Base-by-base conservation (phyloP, 2,329 filamentous ascomycete species). In the Microcera coccophila region DNA sequence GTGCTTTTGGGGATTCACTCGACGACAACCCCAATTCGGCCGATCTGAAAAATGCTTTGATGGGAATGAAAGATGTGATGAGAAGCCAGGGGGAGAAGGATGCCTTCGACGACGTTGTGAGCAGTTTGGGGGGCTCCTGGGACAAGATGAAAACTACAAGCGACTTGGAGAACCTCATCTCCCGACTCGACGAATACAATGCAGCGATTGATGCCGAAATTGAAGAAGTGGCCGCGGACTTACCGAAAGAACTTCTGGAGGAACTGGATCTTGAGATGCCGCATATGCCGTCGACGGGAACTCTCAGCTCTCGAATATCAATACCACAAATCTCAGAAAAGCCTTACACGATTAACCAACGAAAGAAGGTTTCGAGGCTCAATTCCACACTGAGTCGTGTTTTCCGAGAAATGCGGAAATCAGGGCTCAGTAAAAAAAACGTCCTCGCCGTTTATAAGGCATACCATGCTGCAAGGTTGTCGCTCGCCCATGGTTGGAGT, bases 391-490 rank as follows among this genome's bases (percentile, higher is more conserved):
- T 71, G 4, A 48, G 54, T 0, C 56, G 56, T 8, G 57, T 62
- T 10, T 53, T 52, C 9, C 57, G 56, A 19, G 53, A 67, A 18
- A 39, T 61, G 32, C 53, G 55, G n/a, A 55, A 58, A 16, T 24
- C 50, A 5, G 57, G 55, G 5, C 38, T 65, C 8, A 61, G 58
- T n/a, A 53, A 55, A 26, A 67, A 62, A 48, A 65, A 64, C 3
- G 62, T 73, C 16, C 60, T 59, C 19, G 59, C 62, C 1, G 62
- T 70, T 4, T 81, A 77, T 70, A 73, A 70, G 47, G 64, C 65
- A 10, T 81, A 81, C 54, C 68, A 70, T 36, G 62, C 65, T 0
- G 71, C 73, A 3, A 66, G 74, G 10, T 61, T 63, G 12, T 58
- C 63, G 5, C 62, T 82, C 32, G 62, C 70, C 1, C 64, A 64